Evolutionary conservation across 2,329 filamentous ascomycete genomes (phyloP).

Genomic region (Epichloe sylvatica): DNA sequence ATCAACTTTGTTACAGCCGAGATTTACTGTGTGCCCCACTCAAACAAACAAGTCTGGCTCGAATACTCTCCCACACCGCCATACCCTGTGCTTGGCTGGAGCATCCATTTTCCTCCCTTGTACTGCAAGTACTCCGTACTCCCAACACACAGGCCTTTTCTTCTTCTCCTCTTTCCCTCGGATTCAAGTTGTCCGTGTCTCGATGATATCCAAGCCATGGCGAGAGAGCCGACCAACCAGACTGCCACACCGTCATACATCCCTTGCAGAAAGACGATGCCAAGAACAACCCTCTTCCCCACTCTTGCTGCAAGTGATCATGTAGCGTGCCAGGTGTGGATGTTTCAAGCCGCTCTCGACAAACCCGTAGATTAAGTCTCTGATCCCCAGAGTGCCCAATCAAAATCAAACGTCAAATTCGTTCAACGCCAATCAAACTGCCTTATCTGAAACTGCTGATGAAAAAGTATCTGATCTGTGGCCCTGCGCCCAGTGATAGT

Average conservation of each 20-base stretch:
- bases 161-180: neutral
- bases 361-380: neutral
- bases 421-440: neutral
- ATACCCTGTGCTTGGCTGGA: neutral
- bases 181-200: neutral
- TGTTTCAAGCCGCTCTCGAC: slow-evolving; percentile 1
- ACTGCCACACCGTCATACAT: neutral
- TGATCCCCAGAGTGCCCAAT: neutral
- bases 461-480: neutral
- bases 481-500: neutral
- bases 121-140: neutral
- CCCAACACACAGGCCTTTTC: neutral
- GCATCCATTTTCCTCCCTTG: neutral
- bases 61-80: neutral
- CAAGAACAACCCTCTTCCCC: slow-evolving; percentile 1
- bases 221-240: neutral
- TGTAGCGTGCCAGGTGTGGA: neutral
- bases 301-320: slow-evolving; percentile 4
- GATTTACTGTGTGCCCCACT: no score
- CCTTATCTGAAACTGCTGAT: neutral
- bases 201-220: neutral
- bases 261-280: slow-evolving; percentile 1
- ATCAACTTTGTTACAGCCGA: no score
- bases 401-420: neutral
- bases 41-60: neutral